A percentile compares a stretch with the other conserved stretches of the same genome.
phyloP scores from a whole-genome alignment of 2,329 filamentous ascomycete genomes.

The Diaporthe batatas region DNA sequence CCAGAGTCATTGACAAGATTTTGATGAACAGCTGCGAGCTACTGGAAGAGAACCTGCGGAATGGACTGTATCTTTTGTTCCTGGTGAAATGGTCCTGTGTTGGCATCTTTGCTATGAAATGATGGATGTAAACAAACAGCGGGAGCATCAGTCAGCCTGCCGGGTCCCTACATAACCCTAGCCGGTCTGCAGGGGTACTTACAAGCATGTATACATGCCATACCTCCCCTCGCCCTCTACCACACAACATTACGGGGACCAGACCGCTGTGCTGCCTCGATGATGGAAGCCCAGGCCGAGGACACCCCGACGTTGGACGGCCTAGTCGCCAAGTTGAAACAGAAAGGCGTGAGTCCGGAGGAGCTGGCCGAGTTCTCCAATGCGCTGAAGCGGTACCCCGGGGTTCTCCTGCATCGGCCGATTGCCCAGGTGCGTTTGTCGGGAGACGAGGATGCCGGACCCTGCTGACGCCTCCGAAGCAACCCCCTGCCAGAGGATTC shows the following conservation, averaged over 20 bases:
- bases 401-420: too few species aligned
- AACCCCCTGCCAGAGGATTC: neutral
- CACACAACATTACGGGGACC: neutral
- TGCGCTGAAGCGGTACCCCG: too few species aligned
- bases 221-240: neutral
- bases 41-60: neutral
- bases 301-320: neutral
- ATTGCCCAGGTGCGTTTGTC: too few species aligned
- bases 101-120: neutral
- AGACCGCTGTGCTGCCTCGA: neutral
- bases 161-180: neutral
- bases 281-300: neutral
- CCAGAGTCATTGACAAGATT: neutral
- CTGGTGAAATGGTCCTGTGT: neutral
- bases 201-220: neutral
- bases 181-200: neutral
- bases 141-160: neutral
- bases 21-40: neutral
- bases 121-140: neutral
- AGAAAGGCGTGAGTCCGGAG: neutral
- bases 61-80: neutral
- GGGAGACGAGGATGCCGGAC: too few species aligned
- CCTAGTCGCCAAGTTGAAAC: neutral
- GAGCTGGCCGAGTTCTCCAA: too few species aligned
- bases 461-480: too few species aligned